Base-by-base conservation (phyloP, 257 asterid genomes). In the Lycium ferocissimum region DNA sequence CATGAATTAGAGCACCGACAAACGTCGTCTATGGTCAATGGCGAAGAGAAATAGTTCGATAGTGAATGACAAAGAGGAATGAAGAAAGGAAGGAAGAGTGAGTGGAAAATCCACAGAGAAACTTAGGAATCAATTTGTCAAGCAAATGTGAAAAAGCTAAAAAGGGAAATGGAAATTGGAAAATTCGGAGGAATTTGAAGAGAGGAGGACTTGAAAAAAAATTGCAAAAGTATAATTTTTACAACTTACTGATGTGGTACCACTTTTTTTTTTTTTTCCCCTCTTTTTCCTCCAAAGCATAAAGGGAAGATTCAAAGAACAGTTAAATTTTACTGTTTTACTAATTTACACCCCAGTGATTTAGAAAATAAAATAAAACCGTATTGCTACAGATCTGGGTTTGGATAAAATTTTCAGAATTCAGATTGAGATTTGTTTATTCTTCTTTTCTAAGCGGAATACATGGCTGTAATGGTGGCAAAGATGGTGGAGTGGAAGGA, bases 1-100 rank as follows among this genome's bases (percentile, higher is more conserved):
- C n/a, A 79, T 37, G 37, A 84, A 84, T 86, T 72, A 45, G 76
- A 22, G 22, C 22, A 14, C 82, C 71, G 10, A 38, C 26, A 80
- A 81, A 57, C 88, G 88, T 81, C 72, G 33, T 26, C 33, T 1
- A 26, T 0, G 1, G 33, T 26, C 33, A 26, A 26, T 26, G 33
- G 33, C 33, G 33, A 26, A 26, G 33, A 26, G 33, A 26, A 26
- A 26, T 26, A 26, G 33, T 26, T 26, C 33, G 33, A 26, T 26
- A 26, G 33, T 26, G 33, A 1, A 26, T 26, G 33, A 26, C 33
- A 26, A 1, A 1, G 33, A 26, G 33, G 33, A 26, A 26, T 26
- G 33, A 26, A 26, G 33, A 26, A 26, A 26, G 33, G 33, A 26
- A 26, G 33, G 33, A 26, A 26, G 33, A 26, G 33, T 26, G 33